phyloP scores from a whole-genome alignment of 345 rosid species.

The Adansonia digitata region DNA sequence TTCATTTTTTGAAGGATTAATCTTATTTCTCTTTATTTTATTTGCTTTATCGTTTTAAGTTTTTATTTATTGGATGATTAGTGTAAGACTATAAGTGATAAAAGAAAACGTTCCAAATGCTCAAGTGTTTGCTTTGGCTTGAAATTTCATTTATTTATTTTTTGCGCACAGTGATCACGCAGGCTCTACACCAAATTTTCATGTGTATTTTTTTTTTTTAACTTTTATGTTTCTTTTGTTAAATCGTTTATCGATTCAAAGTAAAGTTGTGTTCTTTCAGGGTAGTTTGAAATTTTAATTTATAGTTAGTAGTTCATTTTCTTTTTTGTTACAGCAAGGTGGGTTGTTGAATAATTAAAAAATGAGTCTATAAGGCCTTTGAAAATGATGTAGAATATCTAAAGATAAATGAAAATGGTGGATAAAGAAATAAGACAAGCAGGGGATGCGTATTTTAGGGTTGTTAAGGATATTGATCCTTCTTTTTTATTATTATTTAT shows the following conservation, averaged over 20 bases:
- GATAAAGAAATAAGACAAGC: background rate
- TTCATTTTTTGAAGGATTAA: background rate
- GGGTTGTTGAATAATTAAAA: background rate
- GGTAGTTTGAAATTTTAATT: background rate
- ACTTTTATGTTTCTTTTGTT: background rate
- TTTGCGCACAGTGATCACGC: constrained; percentile 43
- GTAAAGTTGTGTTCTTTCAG: background rate
- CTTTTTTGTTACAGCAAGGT: background rate
- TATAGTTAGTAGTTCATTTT: background rate
- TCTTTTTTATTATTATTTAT: background rate
- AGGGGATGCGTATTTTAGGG: background rate
- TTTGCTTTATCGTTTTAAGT: background rate
- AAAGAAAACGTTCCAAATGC: background rate
- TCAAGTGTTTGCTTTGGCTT: background rate
- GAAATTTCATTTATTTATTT: constrained; percentile 10
- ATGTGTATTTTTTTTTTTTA: background rate
- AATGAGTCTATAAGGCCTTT: background rate
- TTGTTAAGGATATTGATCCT: background rate
- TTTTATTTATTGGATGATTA: background rate
- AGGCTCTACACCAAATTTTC: background rate
- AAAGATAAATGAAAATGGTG: background rate
- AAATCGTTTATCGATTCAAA: background rate
- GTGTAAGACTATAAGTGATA: background rate
- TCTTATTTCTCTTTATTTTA: background rate
- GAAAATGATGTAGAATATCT: background rate